Evolutionary conservation across 176 grass and related monocot genomes (phyloP).

Genomic region (Carex cristatella): DNA sequence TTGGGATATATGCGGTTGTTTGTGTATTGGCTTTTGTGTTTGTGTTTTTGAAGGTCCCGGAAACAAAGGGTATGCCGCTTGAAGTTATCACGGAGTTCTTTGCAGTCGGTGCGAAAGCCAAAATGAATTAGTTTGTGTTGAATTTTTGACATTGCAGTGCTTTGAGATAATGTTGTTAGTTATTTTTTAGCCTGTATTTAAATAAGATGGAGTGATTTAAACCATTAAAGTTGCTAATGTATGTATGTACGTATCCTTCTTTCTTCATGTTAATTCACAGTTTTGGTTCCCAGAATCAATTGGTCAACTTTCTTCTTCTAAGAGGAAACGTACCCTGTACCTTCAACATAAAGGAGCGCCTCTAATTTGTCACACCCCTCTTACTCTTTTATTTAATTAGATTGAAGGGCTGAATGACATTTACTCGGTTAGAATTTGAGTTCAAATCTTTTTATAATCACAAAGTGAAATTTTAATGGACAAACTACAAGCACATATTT

Average conservation of each 20-base stretch:
- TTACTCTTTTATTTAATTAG: neutral
- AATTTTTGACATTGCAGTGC: conserved; percentile 6
- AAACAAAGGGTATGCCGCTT: conserved; percentile 90
- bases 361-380: neutral
- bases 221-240: neutral
- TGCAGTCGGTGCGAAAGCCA: conserved; percentile 45
- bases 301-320: neutral
- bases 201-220: conserved; percentile 6
- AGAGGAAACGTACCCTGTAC: neutral
- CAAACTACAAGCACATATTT: too few relatives aligned
- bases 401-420: too few relatives aligned
- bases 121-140: conserved; percentile 14
- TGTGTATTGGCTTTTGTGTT: conserved; percentile 57
- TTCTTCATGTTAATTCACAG: neutral
- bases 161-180: neutral
- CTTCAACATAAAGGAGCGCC: neutral
- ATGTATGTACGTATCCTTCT: neutral
- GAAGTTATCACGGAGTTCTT: conserved; percentile 92
- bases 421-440: too few relatives aligned
- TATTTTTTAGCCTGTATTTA: neutral
- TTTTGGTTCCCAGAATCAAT: neutral
- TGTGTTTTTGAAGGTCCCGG: conserved; percentile 77
- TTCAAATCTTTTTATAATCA: too few relatives aligned
- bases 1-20: conserved; percentile 68
- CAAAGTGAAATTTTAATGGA: too few relatives aligned